phyloP scores from a whole-genome alignment of 148 eudicot species.

The Agrostemma githago region DNA sequence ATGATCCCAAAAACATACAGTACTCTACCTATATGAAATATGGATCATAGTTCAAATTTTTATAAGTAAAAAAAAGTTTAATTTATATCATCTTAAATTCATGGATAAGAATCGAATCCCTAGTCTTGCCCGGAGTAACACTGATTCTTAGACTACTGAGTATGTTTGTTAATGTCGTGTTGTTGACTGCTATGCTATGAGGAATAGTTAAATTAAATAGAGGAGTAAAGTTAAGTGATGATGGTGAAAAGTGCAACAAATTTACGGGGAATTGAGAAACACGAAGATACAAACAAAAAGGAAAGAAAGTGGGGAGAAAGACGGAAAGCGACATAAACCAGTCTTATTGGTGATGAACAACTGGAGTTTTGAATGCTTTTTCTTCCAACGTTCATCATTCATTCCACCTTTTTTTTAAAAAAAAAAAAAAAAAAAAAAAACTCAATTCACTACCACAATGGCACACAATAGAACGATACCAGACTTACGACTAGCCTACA shows the following conservation, averaged over 20 bases:
- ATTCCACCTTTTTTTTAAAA: constrained; percentile 1
- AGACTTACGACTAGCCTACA: no score
- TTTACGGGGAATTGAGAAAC: not conserved
- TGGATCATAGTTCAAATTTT: constrained; percentile 5
- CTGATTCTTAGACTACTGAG: no score
- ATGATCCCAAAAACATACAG: no score
- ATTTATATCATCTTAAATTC: no score
- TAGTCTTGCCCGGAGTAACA: no score
- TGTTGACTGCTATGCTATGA: not conserved
- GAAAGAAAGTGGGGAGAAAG: not conserved
- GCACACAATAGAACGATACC: no score
- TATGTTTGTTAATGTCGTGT: not conserved
- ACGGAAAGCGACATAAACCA: constrained; percentile 12
- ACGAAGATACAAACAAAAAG: not conserved
- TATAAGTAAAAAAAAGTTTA: no score
- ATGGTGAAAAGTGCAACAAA: constrained; percentile 9
- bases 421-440: no score
- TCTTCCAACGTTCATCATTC: constrained; percentile 6
- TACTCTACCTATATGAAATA: no score
- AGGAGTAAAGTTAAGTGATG: not conserved
- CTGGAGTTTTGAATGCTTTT: constrained; percentile 12
- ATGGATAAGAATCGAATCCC: no score
- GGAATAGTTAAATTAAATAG: not conserved
- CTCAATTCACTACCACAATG: no score
- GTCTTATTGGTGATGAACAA: constrained; percentile 9